A percentile compares a stretch with the other conserved stretches of the same genome.
These are phyloP conservation scores for Hyaloperonospora arabidopsidis DNA, from an alignment of 352 stramenopile genomes.

Conservation along the genomic window DNA sequence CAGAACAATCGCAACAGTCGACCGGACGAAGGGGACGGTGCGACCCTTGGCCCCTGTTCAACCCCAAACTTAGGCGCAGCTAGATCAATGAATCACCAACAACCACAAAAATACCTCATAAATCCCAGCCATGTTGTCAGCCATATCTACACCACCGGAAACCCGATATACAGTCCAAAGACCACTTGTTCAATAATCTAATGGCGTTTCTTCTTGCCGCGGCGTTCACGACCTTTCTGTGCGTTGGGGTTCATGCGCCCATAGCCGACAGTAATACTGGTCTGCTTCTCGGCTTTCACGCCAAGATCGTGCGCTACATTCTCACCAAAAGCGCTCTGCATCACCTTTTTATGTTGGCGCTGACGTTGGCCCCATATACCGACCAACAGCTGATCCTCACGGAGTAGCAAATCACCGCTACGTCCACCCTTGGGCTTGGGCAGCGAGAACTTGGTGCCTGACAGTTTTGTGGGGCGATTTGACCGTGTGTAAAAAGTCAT, in stretches of 20 bases:
- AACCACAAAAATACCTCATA: conserved; percentile 22
- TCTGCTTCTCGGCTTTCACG: conserved; percentile 87
- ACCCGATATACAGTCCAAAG: neutral
- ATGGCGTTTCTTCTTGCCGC: conserved; percentile 95
- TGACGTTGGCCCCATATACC: conserved; percentile 93
- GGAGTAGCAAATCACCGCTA: conserved; percentile 93
- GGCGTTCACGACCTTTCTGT: conserved; percentile 91
- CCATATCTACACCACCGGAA: conserved; percentile 16
- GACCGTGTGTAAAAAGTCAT: conserved; percentile 81
- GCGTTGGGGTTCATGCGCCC: conserved; percentile 95
- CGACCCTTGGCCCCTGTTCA: no score
- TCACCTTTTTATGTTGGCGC: conserved; percentile 87
- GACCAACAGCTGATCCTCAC: conserved; percentile 95
- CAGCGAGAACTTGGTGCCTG: conserved; percentile 96
- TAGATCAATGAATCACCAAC: neutral
- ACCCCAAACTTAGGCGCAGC: no score
- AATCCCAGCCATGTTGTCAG: conserved; percentile 12
- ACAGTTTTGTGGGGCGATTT: conserved; percentile 84
- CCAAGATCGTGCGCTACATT: conserved; percentile 91
- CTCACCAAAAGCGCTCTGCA: conserved; percentile 91
- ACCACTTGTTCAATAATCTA: conserved; percentile 25
- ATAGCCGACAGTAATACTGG: conserved; percentile 88
- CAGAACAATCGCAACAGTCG: no score
- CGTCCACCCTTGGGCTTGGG: conserved; percentile 90
- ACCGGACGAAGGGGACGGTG: no score